These are phyloP conservation scores for Apiotrichum sp. DNA, from an alignment of 1,284 basidiomycete species.

Conservation along the genomic window DNA sequence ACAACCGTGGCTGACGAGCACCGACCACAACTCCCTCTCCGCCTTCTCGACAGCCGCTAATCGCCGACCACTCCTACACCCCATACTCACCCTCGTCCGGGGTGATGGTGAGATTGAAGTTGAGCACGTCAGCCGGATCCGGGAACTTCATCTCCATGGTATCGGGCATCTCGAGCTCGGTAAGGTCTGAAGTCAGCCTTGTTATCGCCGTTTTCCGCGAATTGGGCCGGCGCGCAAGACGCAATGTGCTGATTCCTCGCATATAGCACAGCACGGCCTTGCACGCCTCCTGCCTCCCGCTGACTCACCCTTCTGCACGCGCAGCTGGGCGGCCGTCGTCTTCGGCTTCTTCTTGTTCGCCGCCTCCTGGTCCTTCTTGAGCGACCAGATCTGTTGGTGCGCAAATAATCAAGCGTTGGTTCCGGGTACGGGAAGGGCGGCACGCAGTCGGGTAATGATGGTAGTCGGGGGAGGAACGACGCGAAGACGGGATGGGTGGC, in stretches of 20 bases:
- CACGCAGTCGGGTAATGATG: background rate
- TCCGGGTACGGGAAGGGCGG: too few species aligned
- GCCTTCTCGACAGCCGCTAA: background rate
- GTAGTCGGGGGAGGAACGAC: background rate
- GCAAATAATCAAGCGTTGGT: too few species aligned
- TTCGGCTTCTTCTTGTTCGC: conserved; percentile 93
- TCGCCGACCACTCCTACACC: background rate
- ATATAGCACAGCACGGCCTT: background rate
- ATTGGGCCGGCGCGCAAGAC: too few species aligned
- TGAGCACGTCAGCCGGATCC: conserved; percentile 85
- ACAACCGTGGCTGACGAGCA: too few species aligned
- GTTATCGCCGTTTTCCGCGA: too few species aligned
- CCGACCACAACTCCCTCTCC: background rate
- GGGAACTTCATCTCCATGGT: conserved; percentile 96
- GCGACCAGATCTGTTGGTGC: conserved; percentile 75
- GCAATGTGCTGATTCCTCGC: too few species aligned
- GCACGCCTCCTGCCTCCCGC: too few species aligned
- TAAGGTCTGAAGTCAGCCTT: conserved; percentile 61
- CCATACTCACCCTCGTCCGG: conserved; percentile 81
- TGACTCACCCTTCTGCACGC: conserved; percentile 91
- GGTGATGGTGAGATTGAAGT: conserved; percentile 89
- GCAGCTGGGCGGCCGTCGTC: conserved; percentile 93
- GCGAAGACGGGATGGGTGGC: background rate
- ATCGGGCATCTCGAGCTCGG: conserved; percentile 88
- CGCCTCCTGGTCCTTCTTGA: conserved; percentile 91